Conservation (phyloP, 2,329 filamentous ascomycete species). For the Beauveria scarabaeidicola region DNA sequence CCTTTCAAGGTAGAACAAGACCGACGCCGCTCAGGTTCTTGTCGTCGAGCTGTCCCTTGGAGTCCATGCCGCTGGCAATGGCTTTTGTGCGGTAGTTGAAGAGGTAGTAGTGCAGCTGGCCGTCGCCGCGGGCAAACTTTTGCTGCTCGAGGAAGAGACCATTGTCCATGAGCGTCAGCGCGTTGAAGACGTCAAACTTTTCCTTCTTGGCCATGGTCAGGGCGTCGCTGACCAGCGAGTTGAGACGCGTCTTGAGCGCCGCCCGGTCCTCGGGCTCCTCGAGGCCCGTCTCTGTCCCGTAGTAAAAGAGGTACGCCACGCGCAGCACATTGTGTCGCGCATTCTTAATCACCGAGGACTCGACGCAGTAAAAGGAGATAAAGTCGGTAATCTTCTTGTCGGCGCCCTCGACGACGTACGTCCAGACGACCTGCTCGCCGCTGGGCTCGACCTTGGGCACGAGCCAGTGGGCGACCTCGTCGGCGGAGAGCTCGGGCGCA, state of each 20-base stretch:
- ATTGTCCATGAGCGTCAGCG: slow-evolving; percentile 88
- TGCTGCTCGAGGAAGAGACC: slow-evolving; percentile 86
- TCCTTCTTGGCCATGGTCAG: slow-evolving; percentile 76
- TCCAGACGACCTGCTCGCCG: slow-evolving; percentile 78
- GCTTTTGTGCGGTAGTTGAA: slow-evolving; percentile 91
- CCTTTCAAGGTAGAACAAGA: slow-evolving; percentile 69
- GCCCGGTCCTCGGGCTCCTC: slow-evolving; percentile 40
- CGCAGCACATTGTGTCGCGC: slow-evolving; percentile 69
- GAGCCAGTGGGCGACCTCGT: slow-evolving; percentile 85
- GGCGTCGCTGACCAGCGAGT: slow-evolving; percentile 67
- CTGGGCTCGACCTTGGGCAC: slow-evolving; percentile 54
- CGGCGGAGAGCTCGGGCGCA: slow-evolving; percentile 68
- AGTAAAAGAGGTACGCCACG: slow-evolving; percentile 96
- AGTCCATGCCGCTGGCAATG: slow-evolving; percentile 79
- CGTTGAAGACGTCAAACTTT: slow-evolving; percentile 95
- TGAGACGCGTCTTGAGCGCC: slow-evolving; percentile 70
- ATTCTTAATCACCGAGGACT: slow-evolving; percentile 83
- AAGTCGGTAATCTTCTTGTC: slow-evolving; percentile 87
- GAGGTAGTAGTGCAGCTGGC: slow-evolving; percentile 91
- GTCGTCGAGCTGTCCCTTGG: slow-evolving; percentile 67
- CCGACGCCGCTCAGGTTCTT: slow-evolving; percentile 78
- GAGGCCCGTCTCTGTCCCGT: slow-evolving; percentile 76
- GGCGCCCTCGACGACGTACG: slow-evolving; percentile 74
- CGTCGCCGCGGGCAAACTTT: slow-evolving; percentile 91
- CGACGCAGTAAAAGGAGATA: slow-evolving; percentile 92